phyloP scores from a whole-genome alignment of 805 yeast species.

The Hanseniaspora lachancei region DNA sequence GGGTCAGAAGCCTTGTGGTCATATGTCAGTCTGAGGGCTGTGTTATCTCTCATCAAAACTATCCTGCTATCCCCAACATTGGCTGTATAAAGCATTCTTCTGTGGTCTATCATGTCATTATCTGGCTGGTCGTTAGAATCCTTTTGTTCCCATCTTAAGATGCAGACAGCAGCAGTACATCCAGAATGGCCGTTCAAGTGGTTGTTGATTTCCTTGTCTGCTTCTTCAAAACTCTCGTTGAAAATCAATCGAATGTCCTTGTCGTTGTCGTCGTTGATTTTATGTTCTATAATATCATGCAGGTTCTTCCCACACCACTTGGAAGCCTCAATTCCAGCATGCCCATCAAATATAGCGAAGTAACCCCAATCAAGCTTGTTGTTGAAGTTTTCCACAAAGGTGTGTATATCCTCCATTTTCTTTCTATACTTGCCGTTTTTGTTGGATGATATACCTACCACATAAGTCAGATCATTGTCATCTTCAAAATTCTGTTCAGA shows the following conservation, averaged over 20 bases:
- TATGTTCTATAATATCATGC: conserved; percentile 54
- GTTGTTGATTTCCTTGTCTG: conserved; percentile 55
- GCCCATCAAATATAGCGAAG: conserved; percentile 93
- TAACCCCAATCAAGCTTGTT: conserved; percentile 86
- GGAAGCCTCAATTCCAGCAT: conserved; percentile 87
- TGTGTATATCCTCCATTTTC: conserved; percentile 93
- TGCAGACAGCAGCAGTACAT: conserved; percentile 90
- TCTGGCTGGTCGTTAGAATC: conserved; percentile 15
- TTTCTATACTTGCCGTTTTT: conserved; percentile 67
- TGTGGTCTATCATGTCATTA: conserved; percentile 32
- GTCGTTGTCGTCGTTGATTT: conserved; percentile 34
- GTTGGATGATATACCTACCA: conserved; percentile 87
- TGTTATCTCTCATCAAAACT: conserved; percentile 61
- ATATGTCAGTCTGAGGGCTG: conserved; percentile 67
- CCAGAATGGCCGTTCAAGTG: conserved; percentile 67
- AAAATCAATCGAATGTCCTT: conserved; percentile 53
- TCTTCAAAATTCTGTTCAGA: neutral
- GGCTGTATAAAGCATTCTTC: conserved; percentile 76
- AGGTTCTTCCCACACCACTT: conserved; percentile 86
- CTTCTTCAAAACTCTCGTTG: conserved; percentile 55
- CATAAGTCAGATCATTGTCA: conserved; percentile 43
- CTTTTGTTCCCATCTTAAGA: conserved; percentile 63
- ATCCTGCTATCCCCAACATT: conserved; percentile 91
- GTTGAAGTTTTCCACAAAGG: conserved; percentile 84
- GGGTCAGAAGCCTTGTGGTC: conserved; percentile 87